Percentiles rank a stretch among this genome's conserved stretches.
Evolutionary conservation across 805 yeast genomes (phyloP).

Genomic region (Blastobotrys mokoenaii): DNA sequence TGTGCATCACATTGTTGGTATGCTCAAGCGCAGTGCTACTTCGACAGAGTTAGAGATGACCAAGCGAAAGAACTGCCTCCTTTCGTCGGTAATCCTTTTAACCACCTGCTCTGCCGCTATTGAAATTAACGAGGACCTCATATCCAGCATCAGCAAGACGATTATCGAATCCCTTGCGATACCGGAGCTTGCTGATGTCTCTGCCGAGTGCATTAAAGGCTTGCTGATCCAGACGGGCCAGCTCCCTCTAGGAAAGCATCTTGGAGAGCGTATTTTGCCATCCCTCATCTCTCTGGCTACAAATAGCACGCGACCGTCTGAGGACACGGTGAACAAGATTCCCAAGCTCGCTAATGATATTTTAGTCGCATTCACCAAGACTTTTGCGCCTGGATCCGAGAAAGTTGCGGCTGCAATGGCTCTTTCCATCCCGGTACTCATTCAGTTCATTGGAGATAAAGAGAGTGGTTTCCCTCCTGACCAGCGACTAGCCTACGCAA

Average conservation of each 20-base stretch:
- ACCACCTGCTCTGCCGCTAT: conserved; percentile 33
- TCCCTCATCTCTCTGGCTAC: conserved; percentile 31
- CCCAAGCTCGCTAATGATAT: conserved; percentile 38
- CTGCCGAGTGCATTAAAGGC: conserved; percentile 55
- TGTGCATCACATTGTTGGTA: conserved; percentile 10
- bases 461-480: conserved; percentile 16
- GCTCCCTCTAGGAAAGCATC: conserved; percentile 27
- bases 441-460: conserved; percentile 26
- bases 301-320: conserved; percentile 17
- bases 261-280: conserved; percentile 41
- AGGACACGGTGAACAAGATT: conserved; percentile 1
- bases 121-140: conserved; percentile 26
- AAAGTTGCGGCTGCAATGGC: conserved; percentile 26
- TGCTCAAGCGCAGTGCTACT: conserved; percentile 7
- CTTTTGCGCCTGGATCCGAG: conserved; percentile 25
- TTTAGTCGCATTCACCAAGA: conserved; percentile 38
- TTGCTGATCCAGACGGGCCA: conserved; percentile 35
- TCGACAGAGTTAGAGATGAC: conserved; percentile 11
- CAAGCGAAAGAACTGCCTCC: conserved; percentile 28
- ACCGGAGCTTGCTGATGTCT: conserved; percentile 32
- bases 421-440: conserved; percentile 31
- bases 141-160: conserved; percentile 30
- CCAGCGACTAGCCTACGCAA: conserved; percentile 16
- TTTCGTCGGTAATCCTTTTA: conserved; percentile 39
- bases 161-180: conserved; percentile 32